phyloP scores from a whole-genome alignment of 305 asterid genomes.

The Ajuga reptans region DNA sequence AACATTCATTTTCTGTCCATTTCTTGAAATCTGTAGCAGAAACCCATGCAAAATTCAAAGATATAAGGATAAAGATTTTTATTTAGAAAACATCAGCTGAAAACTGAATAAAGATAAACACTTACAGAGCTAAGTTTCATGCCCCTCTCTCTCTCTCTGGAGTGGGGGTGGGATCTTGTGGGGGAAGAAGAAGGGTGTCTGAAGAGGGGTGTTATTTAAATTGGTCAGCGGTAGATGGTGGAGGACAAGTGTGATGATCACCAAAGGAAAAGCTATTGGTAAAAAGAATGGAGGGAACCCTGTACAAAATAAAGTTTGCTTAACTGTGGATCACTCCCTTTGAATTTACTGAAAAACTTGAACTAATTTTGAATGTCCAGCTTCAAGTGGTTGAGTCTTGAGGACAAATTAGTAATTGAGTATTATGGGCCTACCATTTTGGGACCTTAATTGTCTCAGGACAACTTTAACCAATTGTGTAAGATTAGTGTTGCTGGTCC shows the following conservation, averaged over 20 bases:
- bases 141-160: slow-evolving; percentile 24
- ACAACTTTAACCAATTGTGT: slow-evolving; percentile 30
- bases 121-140: slow-evolving; percentile 20
- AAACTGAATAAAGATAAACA: background rate
- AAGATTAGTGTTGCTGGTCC: slow-evolving; percentile 42
- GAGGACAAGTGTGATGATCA: slow-evolving; percentile 53
- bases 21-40: slow-evolving; percentile 16
- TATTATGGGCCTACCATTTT: slow-evolving; percentile 30
- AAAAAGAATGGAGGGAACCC: slow-evolving; percentile 52
- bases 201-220: slow-evolving; percentile 33
- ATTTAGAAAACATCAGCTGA: background rate
- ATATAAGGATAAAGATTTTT: background rate
- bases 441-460: slow-evolving; percentile 25
- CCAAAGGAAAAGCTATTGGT: slow-evolving; percentile 48
- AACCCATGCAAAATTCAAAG: background rate
- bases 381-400: background rate
- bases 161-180: slow-evolving; percentile 21
- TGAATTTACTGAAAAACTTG: slow-evolving; percentile 26
- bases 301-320: slow-evolving; percentile 62
- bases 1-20: background rate
- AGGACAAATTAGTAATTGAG: slow-evolving; percentile 35
- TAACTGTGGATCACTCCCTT: slow-evolving; percentile 29
- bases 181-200: slow-evolving; percentile 37
- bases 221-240: slow-evolving; percentile 52
- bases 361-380: slow-evolving; percentile 16